phyloP scores from a whole-genome alignment of 371 early-diverging fungal genomes.

The Paraphysoderma sedebokerense region DNA sequence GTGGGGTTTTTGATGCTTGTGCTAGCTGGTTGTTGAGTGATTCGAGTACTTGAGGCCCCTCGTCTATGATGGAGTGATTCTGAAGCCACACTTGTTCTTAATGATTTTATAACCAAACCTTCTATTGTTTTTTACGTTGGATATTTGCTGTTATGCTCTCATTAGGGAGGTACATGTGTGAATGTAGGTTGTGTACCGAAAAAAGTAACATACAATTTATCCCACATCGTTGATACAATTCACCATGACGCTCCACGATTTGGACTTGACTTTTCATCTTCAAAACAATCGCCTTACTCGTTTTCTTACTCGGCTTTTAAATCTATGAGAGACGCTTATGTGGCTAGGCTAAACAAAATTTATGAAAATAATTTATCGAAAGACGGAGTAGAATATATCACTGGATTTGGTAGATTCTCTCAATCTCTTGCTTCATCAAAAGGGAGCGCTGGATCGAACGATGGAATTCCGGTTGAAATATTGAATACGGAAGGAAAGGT shows the following conservation, averaged over 20 bases:
- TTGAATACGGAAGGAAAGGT: neutral
- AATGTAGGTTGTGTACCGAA: slow-evolving; percentile 89
- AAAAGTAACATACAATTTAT: slow-evolving; percentile 92
- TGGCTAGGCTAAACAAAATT: slow-evolving; percentile 88
- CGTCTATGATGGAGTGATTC: no score
- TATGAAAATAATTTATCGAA: slow-evolving; percentile 78
- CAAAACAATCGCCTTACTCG: neutral
- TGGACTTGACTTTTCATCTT: slow-evolving; percentile 49
- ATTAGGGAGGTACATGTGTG: slow-evolving; percentile 14
- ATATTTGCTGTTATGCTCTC: neutral
- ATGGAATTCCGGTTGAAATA: slow-evolving; percentile 3
- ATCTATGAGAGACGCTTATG: slow-evolving; percentile 85
- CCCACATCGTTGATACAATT: slow-evolving; percentile 67
- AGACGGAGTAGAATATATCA: slow-evolving; percentile 62
- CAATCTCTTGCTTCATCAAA: no score
- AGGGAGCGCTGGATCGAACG: slow-evolving; percentile 26
- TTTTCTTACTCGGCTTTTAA: slow-evolving; percentile 32
- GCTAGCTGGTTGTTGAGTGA: no score
- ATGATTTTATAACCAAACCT: no score
- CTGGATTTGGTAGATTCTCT: slow-evolving; percentile 73
- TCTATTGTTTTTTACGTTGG: slow-evolving; percentile 9
- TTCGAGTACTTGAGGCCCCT: no score
- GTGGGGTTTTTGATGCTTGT: no score
- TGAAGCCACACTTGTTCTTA: no score
- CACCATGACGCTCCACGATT: slow-evolving; percentile 62